These are phyloP conservation scores for Scedosporium apiospermum DNA, from an alignment of 2,329 filamentous ascomycete genomes.

Conservation along the genomic window DNA sequence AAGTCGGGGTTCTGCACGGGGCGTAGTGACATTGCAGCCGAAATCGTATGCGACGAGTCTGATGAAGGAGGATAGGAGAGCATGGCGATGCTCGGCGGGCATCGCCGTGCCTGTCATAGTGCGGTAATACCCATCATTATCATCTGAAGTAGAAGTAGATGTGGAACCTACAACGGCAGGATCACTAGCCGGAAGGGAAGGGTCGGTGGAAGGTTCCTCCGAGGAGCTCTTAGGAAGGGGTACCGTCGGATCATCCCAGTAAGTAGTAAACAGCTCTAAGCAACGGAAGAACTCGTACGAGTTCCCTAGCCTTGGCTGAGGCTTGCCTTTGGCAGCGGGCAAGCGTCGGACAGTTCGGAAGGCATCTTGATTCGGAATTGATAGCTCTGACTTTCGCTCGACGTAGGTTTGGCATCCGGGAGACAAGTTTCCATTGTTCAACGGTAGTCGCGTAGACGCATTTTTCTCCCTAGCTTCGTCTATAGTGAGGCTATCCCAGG, in stretches of 20 bases:
- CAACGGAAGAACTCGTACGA: constrained; percentile 58
- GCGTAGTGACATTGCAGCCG: constrained; percentile 48
- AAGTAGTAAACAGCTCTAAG: constrained; percentile 47
- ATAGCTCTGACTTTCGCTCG: constrained; percentile 49
- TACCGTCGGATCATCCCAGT: constrained; percentile 52
- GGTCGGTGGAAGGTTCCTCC: constrained; percentile 15
- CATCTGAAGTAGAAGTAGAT: constrained; percentile 6
- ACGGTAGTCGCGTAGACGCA: constrained; percentile 32
- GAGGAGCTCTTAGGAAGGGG: constrained; percentile 20
- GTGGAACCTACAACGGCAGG: background rate
- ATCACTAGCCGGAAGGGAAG: background rate
- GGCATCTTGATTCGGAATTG: constrained; percentile 44
- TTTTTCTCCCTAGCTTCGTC: constrained; percentile 42
- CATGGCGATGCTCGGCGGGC: constrained; percentile 48
- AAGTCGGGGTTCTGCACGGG: constrained; percentile 50
- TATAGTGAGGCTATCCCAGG: constrained; percentile 38
- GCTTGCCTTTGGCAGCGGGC: constrained; percentile 41
- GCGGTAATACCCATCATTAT: constrained; percentile 25
- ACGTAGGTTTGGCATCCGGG: constrained; percentile 49
- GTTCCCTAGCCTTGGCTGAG: constrained; percentile 48
- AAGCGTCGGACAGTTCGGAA: constrained; percentile 53
- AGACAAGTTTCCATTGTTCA: constrained; percentile 44
- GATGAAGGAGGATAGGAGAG: constrained; percentile 48
- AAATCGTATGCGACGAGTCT: constrained; percentile 59
- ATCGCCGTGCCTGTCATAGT: constrained; percentile 43